Percentiles rank a stretch among this genome's conserved stretches.
phyloP scores from a whole-genome alignment of 371 early-diverging fungal genomes.

The Neoconidiobolus thromboides region DNA sequence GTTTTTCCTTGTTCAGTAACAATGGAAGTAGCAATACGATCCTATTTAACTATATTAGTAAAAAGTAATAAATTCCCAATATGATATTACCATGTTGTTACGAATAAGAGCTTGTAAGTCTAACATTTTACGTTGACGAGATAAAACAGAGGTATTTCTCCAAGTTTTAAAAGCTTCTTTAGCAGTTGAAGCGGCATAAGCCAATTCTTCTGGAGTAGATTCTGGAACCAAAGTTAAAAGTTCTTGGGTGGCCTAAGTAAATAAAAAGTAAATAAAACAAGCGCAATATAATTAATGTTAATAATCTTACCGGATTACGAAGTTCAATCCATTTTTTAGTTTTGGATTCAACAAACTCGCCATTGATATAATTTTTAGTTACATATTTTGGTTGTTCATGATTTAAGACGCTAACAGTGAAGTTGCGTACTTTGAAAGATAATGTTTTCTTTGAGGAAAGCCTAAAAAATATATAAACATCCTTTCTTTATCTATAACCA shows the following conservation, averaged over 20 bases:
- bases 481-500: too few relatives aligned
- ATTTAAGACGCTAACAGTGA: neutral
- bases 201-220: conserved; percentile 67
- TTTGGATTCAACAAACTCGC: conserved; percentile 79
- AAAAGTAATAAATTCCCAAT: neutral
- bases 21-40: conserved; percentile 68
- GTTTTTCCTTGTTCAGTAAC: conserved; percentile 90
- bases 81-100: conserved; percentile 30
- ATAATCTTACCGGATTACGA: conserved; percentile 58
- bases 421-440: too few relatives aligned
- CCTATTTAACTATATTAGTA: conserved; percentile 15
- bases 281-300: neutral
- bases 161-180: conserved; percentile 70
- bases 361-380: conserved; percentile 70
- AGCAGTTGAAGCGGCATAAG: conserved; percentile 58
- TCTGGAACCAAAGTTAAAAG: conserved; percentile 77
- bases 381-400: conserved; percentile 3
- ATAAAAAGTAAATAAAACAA: neutral
- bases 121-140: conserved; percentile 81
- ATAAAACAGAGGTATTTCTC: conserved; percentile 65
- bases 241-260: conserved; percentile 75
- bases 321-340: conserved; percentile 76
- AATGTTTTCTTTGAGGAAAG: too few relatives aligned
- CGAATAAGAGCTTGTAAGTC: conserved; percentile 76
- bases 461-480: too few relatives aligned